Conservation (phyloP, 345 rosid species). For the Litchi chinensis region DNA sequence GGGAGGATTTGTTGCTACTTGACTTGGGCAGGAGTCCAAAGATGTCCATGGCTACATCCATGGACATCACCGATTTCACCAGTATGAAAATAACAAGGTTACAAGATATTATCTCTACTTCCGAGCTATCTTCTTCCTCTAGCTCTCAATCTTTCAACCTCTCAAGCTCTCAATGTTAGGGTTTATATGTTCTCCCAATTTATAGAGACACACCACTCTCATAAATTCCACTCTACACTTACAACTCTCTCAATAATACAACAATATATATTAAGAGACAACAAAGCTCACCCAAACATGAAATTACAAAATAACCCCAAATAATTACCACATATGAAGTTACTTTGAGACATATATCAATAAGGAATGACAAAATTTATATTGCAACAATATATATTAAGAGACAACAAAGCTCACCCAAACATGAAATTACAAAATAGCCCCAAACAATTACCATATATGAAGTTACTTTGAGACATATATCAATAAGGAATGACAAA, state of each 20-base stretch:
- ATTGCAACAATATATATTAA: no score
- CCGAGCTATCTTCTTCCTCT: no score
- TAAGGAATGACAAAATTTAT: conserved; percentile 29
- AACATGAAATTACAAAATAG: conserved; percentile 45
- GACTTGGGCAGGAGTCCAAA: conserved; percentile 1
- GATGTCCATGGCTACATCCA: not conserved
- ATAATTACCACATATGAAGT: conserved; percentile 38
- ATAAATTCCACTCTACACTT: no score
- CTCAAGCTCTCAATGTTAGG: no score
- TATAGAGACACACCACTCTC: no score
- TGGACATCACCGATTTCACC: conserved; percentile 8
- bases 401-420: no score
- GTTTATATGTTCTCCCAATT: no score
- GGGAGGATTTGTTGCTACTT: conserved; percentile 20
- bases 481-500: conserved; percentile 25
- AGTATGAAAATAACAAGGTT: conserved; percentile 18
- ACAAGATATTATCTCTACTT: no score
- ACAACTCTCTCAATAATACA: no score
- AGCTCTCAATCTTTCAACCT: no score
- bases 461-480: conserved; percentile 40
- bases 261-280: no score
- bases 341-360: conserved; percentile 33
- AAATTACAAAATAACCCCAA: conserved; percentile 48
- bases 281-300: no score
- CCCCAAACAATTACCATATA: conserved; percentile 40